A percentile compares a stretch with the other conserved stretches of the same genome.
These are phyloP conservation scores for Aplosporella prunicola DNA, from an alignment of 2,329 filamentous ascomycete genomes.

Conservation along the genomic window DNA sequence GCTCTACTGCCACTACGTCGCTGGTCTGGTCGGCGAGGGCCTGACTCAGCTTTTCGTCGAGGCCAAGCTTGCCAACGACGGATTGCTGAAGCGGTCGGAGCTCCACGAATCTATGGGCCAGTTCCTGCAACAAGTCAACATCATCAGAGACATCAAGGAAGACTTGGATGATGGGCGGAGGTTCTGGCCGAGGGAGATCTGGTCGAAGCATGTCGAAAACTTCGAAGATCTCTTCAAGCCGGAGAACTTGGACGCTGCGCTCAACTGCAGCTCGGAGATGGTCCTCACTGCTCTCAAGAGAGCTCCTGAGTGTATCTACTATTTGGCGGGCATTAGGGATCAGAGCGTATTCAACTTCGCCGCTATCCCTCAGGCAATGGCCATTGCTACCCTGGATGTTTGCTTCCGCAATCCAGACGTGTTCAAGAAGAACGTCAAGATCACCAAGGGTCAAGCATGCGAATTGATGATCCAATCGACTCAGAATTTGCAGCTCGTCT, in stretches of 20 bases:
- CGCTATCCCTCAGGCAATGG: slow-evolving; percentile 94
- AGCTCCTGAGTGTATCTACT: slow-evolving; percentile 90
- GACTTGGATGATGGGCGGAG: slow-evolving; percentile 78
- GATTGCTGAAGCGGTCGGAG: slow-evolving; percentile 65
- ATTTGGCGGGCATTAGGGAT: slow-evolving; percentile 87
- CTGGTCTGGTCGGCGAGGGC: slow-evolving; percentile 95
- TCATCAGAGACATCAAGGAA: slow-evolving; percentile 90
- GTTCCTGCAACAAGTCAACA: slow-evolving; percentile 97
- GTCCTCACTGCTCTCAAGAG: slow-evolving; percentile 80
- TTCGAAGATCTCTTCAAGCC: slow-evolving; percentile 87
- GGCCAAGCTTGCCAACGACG: slow-evolving; percentile 76
- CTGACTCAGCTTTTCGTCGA: slow-evolving; percentile 84
- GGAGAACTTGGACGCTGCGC: slow-evolving; percentile 63
- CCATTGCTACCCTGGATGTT: slow-evolving; percentile 84
- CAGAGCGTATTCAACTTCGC: slow-evolving; percentile 99
- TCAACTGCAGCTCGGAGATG: slow-evolving; percentile 89
- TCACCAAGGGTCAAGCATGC: slow-evolving; percentile 90
- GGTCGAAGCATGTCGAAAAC: slow-evolving; percentile 85
- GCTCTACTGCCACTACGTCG: slow-evolving; percentile 95
- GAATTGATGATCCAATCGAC: slow-evolving; percentile 86
- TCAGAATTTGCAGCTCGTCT: slow-evolving; percentile 75
- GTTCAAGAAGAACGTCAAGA: slow-evolving; percentile 85
- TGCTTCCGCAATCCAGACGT: slow-evolving; percentile 87
- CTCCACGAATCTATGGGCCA: slow-evolving; percentile 94
- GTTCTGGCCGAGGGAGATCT: slow-evolving; percentile 95